These are phyloP conservation scores for Phyllosticta citribraziliensis DNA, from an alignment of 2,329 filamentous ascomycete species.

Conservation along the genomic window DNA sequence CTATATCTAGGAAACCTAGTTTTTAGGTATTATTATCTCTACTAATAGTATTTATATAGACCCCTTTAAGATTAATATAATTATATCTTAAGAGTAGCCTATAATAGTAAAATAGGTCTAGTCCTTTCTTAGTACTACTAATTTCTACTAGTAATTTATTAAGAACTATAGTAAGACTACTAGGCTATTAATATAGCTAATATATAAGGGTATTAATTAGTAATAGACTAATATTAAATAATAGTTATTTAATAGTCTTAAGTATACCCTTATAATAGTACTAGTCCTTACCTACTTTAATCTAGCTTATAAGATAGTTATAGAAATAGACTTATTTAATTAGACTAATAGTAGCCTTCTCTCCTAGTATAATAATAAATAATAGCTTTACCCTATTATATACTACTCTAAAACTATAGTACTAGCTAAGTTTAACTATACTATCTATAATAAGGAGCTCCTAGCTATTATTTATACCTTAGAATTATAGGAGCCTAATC, in stretches of 20 bases:
- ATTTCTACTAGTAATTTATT: conserved; percentile 8
- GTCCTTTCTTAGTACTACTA: conserved; percentile 11
- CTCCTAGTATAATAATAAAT: background rate
- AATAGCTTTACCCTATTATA: background rate
- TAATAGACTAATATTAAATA: background rate
- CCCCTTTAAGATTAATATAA: conserved; percentile 11
- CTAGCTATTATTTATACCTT: background rate
- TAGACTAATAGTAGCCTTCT: background rate
- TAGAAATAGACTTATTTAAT: background rate
- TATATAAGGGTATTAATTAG: background rate
- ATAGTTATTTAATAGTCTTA: background rate
- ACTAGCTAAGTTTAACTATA: background rate
- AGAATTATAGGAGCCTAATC: background rate
- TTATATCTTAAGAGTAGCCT: background rate
- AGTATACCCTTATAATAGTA: background rate
- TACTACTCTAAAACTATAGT: background rate
- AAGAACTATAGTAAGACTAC: background rate
- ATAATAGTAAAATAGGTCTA: conserved; percentile 6
- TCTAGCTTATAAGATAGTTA: too few relatives aligned
- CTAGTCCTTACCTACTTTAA: background rate
- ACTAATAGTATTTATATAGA: conserved; percentile 6
- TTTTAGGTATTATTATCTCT: conserved; percentile 12
- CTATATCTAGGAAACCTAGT: conserved; percentile 4
- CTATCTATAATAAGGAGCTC: background rate
- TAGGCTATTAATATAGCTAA: background rate